A percentile compares a stretch with the other conserved stretches of the same genome.
phyloP scores from a whole-genome alignment of 2,329 filamentous ascomycete species.

The Thelonectria blattea region DNA sequence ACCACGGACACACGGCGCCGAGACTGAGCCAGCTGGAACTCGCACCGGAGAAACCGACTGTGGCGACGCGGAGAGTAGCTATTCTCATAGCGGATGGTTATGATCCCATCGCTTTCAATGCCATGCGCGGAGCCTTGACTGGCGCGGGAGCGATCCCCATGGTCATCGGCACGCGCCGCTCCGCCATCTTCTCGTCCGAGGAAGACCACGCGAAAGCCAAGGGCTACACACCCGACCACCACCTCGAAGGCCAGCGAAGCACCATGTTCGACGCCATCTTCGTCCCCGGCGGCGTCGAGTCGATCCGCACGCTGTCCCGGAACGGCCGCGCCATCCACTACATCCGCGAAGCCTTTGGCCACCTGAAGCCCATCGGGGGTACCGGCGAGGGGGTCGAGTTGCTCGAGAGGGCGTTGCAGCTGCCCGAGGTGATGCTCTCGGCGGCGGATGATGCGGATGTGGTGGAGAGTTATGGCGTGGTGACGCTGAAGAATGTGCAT shows the following conservation, averaged over 20 bases:
- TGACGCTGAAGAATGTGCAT: slow-evolving; percentile 64
- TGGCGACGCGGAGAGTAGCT: slow-evolving; percentile 71
- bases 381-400: slow-evolving; percentile 74
- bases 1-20: slow-evolving; percentile 72
- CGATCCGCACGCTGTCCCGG: slow-evolving; percentile 66
- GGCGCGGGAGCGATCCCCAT: slow-evolving; percentile 71
- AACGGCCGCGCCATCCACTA: slow-evolving; percentile 78
- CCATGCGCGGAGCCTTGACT: slow-evolving; percentile 67
- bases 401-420: slow-evolving; percentile 55
- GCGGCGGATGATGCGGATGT: slow-evolving; percentile 50
- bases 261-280: slow-evolving; percentile 84
- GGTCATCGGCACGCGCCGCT: slow-evolving; percentile 73
- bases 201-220: slow-evolving; percentile 58
- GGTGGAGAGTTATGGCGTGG: slow-evolving; percentile 75
- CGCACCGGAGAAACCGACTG: slow-evolving; percentile 66
- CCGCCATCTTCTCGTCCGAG: slow-evolving; percentile 67
- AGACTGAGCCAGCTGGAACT: slow-evolving; percentile 74
- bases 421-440: slow-evolving; percentile 52
- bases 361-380: slow-evolving; percentile 79
- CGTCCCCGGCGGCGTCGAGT: slow-evolving; percentile 72
- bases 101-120: slow-evolving; percentile 68
- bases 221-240: slow-evolving; percentile 73
- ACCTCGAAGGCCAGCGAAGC: slow-evolving; percentile 79
- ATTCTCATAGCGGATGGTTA: slow-evolving; percentile 82
- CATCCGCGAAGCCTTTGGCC: slow-evolving; percentile 80